Evolutionary conservation across 2,329 filamentous ascomycete genomes (phyloP).

Genomic region (Diplodia mutila): DNA sequence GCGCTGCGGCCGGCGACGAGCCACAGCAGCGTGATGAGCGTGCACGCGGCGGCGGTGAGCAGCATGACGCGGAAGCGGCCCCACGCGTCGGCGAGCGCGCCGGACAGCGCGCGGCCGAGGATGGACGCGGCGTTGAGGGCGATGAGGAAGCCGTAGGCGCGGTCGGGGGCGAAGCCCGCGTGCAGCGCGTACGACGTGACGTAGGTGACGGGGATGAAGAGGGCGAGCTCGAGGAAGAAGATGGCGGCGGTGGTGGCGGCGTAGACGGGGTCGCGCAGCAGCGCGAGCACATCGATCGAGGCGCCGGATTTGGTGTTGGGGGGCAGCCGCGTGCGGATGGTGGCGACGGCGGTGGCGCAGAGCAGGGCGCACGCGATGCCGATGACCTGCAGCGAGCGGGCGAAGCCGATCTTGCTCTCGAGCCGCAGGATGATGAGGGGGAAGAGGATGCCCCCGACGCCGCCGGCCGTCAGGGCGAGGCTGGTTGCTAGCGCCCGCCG

Average conservation of each 20-base stretch:
- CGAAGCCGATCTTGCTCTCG: constrained; percentile 41
- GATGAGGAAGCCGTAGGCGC: constrained; percentile 11
- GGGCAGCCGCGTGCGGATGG: constrained; percentile 37
- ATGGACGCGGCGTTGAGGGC: constrained; percentile 33
- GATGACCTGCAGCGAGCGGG: constrained; percentile 45
- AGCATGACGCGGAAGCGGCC: constrained; percentile 57
- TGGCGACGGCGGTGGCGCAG: constrained; percentile 38
- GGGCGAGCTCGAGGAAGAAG: constrained; percentile 24
- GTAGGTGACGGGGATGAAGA: constrained; percentile 25
- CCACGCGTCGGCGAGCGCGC: constrained; percentile 53
- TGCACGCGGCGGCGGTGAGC: constrained; percentile 45
- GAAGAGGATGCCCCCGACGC: constrained; percentile 42
- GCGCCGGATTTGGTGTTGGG: constrained; percentile 11
- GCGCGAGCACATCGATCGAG: constrained; percentile 12
- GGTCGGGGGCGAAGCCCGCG: neutral
- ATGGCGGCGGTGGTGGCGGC: constrained; percentile 6
- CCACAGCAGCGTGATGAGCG: constrained; percentile 49
- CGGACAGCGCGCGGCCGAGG: constrained; percentile 57
- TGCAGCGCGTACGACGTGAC: constrained; percentile 16
- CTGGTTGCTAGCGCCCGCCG: constrained; percentile 44
- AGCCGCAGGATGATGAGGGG: constrained; percentile 41
- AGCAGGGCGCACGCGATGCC: constrained; percentile 42
- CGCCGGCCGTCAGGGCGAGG: constrained; percentile 44
- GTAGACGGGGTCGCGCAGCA: constrained; percentile 17
- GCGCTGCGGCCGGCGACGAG: constrained; percentile 54